These are phyloP conservation scores for Candida peoriensis DNA, from an alignment of 805 yeast genomes.

Conservation along the genomic window DNA sequence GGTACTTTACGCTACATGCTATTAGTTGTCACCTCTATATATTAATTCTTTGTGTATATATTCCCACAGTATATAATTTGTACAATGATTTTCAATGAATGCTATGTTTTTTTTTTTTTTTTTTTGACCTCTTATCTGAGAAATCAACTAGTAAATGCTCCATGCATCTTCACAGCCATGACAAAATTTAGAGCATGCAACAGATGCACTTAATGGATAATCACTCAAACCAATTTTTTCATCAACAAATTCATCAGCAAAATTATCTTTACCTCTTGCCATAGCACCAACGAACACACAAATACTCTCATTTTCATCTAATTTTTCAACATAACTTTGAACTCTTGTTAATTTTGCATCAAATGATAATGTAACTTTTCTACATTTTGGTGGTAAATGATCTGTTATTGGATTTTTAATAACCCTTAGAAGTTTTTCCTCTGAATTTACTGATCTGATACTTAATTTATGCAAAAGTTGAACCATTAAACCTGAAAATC, in stretches of 20 bases:
- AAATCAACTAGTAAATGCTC: constrained; percentile 47
- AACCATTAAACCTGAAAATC: constrained; percentile 97
- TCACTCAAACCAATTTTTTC: constrained; percentile 95
- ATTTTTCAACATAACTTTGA: constrained; percentile 75
- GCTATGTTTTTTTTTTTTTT: too few relatives aligned
- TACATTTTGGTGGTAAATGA: constrained; percentile 93
- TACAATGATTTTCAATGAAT: too few relatives aligned
- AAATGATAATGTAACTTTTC: constrained; percentile 85
- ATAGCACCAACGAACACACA: constrained; percentile 99
- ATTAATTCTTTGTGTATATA: too few relatives aligned
- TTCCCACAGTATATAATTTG: too few relatives aligned
- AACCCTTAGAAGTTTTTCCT: constrained; percentile 88
- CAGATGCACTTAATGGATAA: constrained; percentile 94
- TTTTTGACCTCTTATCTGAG: too few relatives aligned
- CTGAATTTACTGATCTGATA: constrained; percentile 91
- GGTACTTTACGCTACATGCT: too few relatives aligned
- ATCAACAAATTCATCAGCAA: constrained; percentile 95
- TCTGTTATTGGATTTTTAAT: constrained; percentile 97
- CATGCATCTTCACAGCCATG: constrained; percentile 99
- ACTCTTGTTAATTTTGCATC: constrained; percentile 87
- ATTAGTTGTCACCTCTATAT: too few relatives aligned
- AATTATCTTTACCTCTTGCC: constrained; percentile 97
- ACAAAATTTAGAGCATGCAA: constrained; percentile 96
- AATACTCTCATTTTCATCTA: constrained; percentile 86
- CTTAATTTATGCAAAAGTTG: constrained; percentile 89